Evolutionary conservation across 1,284 basidiomycete species (phyloP).

Genomic region (Abortiporus biennis): DNA sequence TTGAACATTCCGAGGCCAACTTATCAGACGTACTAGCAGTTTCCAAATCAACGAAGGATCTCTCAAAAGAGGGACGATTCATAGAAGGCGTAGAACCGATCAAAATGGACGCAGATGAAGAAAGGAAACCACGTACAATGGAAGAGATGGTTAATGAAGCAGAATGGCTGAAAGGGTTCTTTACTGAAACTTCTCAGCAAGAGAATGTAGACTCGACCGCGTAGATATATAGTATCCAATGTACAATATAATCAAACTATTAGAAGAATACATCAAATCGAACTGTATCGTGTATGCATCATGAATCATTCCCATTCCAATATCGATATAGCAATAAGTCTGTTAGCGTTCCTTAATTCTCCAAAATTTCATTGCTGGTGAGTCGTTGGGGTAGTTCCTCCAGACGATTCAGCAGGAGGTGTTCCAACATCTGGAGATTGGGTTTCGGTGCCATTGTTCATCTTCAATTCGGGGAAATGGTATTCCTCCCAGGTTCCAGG

Average conservation of each 20-base stretch:
- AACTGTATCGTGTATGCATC: too few species aligned
- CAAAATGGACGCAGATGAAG: slow-evolving; percentile 77
- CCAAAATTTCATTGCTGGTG: neutral
- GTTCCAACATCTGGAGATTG: too few species aligned
- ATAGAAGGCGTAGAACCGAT: slow-evolving; percentile 10
- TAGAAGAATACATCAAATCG: too few species aligned
- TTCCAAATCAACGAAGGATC: too few species aligned
- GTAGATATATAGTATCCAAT: too few species aligned
- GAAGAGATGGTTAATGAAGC: slow-evolving; percentile 33
- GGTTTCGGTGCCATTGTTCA: neutral
- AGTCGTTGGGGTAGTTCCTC: slow-evolving; percentile 2
- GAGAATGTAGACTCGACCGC: slow-evolving; percentile 3
- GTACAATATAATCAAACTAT: too few species aligned
- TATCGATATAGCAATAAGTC: too few species aligned
- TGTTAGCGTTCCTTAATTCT: too few species aligned
- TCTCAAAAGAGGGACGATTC: too few species aligned
- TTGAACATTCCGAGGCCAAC: slow-evolving; percentile 61
- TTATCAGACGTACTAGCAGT: slow-evolving; percentile 41
- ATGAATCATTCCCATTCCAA: too few species aligned
- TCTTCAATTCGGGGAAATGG: slow-evolving; percentile 15
- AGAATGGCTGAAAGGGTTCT: slow-evolving; percentile 27
- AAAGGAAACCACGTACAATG: slow-evolving; percentile 54
- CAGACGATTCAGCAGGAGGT: neutral
- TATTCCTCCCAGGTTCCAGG: slow-evolving; percentile 56
- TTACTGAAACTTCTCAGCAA: slow-evolving; percentile 14